phyloP scores from a whole-genome alignment of 805 yeast species.

The Debaryomyces tyrocola region DNA sequence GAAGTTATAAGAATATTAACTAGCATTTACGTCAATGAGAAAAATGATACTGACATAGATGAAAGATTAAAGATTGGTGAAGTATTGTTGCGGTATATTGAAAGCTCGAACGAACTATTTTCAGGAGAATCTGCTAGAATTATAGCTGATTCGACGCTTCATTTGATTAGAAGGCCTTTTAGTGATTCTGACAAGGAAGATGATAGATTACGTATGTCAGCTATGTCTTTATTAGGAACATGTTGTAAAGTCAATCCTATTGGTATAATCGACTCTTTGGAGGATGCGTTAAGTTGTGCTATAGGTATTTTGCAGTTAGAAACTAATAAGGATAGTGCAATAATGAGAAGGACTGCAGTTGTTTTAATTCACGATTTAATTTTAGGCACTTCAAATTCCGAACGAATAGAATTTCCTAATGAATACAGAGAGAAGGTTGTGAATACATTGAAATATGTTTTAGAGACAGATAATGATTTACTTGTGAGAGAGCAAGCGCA shows the following conservation, averaged over 20 bases:
- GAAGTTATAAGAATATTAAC: slow-evolving; percentile 38
- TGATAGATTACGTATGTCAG: slow-evolving; percentile 72
- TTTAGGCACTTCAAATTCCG: slow-evolving; percentile 44
- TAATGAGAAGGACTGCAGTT: slow-evolving; percentile 74
- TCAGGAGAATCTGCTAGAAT: slow-evolving; percentile 41
- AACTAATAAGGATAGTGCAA: slow-evolving; percentile 40
- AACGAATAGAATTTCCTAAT: slow-evolving; percentile 50
- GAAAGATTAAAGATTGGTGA: slow-evolving; percentile 82
- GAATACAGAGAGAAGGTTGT: slow-evolving; percentile 46
- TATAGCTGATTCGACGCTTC: slow-evolving; percentile 46
- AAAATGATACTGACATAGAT: slow-evolving; percentile 45
- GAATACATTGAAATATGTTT: slow-evolving; percentile 42
- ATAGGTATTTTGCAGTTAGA: slow-evolving; percentile 72
- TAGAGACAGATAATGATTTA: slow-evolving; percentile 53
- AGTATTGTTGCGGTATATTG: slow-evolving; percentile 63
- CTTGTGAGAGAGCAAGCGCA: slow-evolving; percentile 60
- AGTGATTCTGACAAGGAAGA: slow-evolving; percentile 42
- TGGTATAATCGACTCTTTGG: slow-evolving; percentile 48
- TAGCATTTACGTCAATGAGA: slow-evolving; percentile 34
- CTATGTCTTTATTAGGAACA: slow-evolving; percentile 81
- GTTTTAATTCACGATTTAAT: slow-evolving; percentile 65
- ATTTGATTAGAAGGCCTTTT: slow-evolving; percentile 29
- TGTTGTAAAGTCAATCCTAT: slow-evolving; percentile 59
- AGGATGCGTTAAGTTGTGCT: slow-evolving; percentile 70
- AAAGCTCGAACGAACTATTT: slow-evolving; percentile 47